Evolutionary conservation across 345 rosid species (phyloP).

Genomic region (Brassica nigra): DNA sequence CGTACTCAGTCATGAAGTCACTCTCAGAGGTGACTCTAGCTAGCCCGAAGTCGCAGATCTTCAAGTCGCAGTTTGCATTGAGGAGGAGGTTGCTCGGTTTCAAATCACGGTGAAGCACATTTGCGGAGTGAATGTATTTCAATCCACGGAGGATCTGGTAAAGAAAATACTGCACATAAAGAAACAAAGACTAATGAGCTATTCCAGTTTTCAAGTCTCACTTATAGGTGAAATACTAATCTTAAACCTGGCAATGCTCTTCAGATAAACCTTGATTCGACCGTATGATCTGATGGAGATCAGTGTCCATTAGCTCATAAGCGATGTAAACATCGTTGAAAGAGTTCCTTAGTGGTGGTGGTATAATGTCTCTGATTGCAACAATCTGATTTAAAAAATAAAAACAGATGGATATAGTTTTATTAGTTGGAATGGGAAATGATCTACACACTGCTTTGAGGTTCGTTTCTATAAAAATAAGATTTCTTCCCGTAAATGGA

Average conservation of each 20-base stretch:
- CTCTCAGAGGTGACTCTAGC: slow-evolving; percentile 96
- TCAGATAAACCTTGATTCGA: slow-evolving; percentile 83
- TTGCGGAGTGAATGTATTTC: slow-evolving; percentile 97
- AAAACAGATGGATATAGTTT: not conserved
- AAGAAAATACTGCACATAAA: slow-evolving; percentile 79
- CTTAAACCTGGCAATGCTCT: slow-evolving; percentile 91
- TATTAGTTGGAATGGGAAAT: not conserved
- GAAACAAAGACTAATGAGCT: not conserved
- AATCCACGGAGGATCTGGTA: slow-evolving; percentile 98
- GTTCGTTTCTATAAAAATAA: not conserved
- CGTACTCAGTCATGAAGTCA: slow-evolving; percentile 98
- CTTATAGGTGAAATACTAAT: not conserved
- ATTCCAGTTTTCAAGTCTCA: not conserved
- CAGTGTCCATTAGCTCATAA: slow-evolving; percentile 95
- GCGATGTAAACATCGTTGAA: slow-evolving; percentile 96
- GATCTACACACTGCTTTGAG: not conserved
- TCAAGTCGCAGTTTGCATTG: slow-evolving; percentile 92
- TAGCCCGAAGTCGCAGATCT: slow-evolving; percentile 95
- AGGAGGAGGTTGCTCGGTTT: slow-evolving; percentile 97
- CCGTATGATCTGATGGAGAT: slow-evolving; percentile 85
- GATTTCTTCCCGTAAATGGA: not conserved
- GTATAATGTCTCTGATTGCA: slow-evolving; percentile 96
- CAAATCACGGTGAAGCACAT: slow-evolving; percentile 94
- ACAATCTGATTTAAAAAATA: slow-evolving; percentile 63
- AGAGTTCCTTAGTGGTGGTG: slow-evolving; percentile 77